Percentiles rank a stretch among this genome's conserved stretches.
These are phyloP conservation scores for Aspergillus diversus DNA, from an alignment of 495 filamentous ascomycete genomes.

Conservation along the genomic window DNA sequence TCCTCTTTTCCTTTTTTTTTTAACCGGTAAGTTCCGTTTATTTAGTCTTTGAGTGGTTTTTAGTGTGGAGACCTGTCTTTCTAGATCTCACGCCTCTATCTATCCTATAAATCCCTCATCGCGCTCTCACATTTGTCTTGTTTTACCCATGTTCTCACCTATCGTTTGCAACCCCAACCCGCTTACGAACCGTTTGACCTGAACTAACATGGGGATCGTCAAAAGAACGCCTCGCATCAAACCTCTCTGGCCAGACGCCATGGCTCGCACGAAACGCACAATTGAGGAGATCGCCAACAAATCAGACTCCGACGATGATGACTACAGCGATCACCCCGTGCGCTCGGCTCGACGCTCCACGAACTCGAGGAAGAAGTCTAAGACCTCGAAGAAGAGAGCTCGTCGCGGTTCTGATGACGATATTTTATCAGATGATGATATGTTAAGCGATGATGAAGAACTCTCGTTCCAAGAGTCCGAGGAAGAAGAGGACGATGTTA, in stretches of 20 bases:
- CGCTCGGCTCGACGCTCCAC: conserved; percentile 39
- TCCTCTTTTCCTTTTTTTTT: not conserved
- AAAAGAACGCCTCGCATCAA: conserved; percentile 21
- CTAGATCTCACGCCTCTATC: conserved; percentile 10
- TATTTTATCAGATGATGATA: conserved; percentile 71
- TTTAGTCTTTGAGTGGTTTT: not conserved
- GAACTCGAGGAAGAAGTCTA: conserved; percentile 46
- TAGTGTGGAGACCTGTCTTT: not conserved
- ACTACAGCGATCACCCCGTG: conserved; percentile 59
- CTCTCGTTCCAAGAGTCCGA: conserved; percentile 61
- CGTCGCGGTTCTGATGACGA: conserved; percentile 63
- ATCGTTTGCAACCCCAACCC: not conserved
- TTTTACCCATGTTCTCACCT: not conserved
- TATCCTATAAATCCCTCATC: conserved; percentile 5
- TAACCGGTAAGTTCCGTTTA: conserved; percentile 6
- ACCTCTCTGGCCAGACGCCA: conserved; percentile 35
- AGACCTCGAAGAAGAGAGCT: conserved; percentile 52
- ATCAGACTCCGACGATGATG: conserved; percentile 83
- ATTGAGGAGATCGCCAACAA: conserved; percentile 76
- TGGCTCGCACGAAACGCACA: conserved; percentile 66
- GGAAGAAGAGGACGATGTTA: conserved; percentile 65
- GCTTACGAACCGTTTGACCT: not conserved
- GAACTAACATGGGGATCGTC: conserved; percentile 20
- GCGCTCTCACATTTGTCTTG: not conserved
- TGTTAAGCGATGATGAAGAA: conserved; percentile 62